Conservation (phyloP, 345 rosid species). For the Salix udensis region DNA sequence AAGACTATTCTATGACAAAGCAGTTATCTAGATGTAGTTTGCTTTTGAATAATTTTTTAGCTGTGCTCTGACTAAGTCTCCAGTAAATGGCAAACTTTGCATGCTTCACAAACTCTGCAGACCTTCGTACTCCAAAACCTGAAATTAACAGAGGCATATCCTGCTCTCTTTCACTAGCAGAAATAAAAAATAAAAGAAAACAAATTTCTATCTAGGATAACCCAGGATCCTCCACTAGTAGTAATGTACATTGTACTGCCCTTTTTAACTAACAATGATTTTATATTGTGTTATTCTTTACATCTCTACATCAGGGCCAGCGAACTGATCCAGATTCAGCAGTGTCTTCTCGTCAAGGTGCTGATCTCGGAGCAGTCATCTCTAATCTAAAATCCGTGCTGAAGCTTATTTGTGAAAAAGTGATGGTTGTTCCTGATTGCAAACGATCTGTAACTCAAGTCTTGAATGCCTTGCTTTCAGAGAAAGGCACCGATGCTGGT, state of each 20-base stretch:
- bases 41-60: background rate
- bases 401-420: slow-evolving; percentile 78
- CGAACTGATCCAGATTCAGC: slow-evolving; percentile 85
- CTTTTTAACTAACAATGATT: background rate
- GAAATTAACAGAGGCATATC: background rate
- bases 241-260: background rate
- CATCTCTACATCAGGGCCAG: slow-evolving; percentile 56
- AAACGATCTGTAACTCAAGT: slow-evolving; percentile 71
- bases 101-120: background rate
- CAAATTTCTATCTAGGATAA: no score
- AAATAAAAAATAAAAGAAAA: no score
- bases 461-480: slow-evolving; percentile 78
- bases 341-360: slow-evolving; percentile 75
- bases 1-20: background rate
- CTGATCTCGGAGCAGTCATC: slow-evolving; percentile 79
- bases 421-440: slow-evolving; percentile 85
- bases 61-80: background rate
- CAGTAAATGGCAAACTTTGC: background rate
- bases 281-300: background rate
- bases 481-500: slow-evolving; percentile 85
- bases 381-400: slow-evolving; percentile 73
- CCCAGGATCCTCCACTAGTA: background rate
- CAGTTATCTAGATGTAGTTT: background rate
- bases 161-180: no score
- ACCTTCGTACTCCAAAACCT: background rate